These are phyloP conservation scores for Heterobasidion parviporum DNA, from an alignment of 1,284 basidiomycete species.

Conservation along the genomic window DNA sequence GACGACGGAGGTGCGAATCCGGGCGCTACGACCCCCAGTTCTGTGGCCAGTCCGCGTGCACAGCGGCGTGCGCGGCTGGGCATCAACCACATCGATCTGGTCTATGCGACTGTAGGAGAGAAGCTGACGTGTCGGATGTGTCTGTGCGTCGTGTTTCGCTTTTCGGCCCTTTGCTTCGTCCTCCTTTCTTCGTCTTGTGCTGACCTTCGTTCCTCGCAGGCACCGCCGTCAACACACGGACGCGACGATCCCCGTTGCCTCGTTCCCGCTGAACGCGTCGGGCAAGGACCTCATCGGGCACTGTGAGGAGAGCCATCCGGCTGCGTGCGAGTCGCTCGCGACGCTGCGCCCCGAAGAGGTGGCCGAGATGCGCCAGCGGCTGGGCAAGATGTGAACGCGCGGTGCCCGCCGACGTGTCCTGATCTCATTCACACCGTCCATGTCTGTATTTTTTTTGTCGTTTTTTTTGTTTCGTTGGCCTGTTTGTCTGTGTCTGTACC, in stretches of 20 bases:
- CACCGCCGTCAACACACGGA: not conserved
- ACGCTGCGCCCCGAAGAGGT: not conserved
- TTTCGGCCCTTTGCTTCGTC: not conserved
- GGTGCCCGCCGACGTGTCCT: too few relatives aligned
- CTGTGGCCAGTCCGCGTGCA: too few relatives aligned
- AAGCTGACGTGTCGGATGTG: not conserved
- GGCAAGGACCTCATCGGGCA: not conserved
- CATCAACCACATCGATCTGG: not conserved
- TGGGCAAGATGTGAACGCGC: not conserved
- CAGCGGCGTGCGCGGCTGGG: not conserved
- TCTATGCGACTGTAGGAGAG: not conserved
- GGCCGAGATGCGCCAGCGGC: not conserved
- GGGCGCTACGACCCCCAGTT: too few relatives aligned
- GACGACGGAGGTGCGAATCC: too few relatives aligned
- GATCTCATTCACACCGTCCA: too few relatives aligned
- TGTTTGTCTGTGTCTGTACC: too few relatives aligned
- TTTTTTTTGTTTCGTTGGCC: too few relatives aligned
- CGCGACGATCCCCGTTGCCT: not conserved
- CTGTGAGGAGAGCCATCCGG: not conserved
- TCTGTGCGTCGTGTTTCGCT: not conserved
- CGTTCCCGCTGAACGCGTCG: not conserved
- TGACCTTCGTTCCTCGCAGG: not conserved
- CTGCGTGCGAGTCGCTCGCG: not conserved
- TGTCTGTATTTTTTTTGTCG: too few relatives aligned
- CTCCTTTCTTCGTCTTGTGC: not conserved